Percentiles rank a stretch among this genome's conserved stretches.
Evolutionary conservation across 148 eudicot genomes (phyloP).

Genomic region (Dianthus caryophyllus): DNA sequence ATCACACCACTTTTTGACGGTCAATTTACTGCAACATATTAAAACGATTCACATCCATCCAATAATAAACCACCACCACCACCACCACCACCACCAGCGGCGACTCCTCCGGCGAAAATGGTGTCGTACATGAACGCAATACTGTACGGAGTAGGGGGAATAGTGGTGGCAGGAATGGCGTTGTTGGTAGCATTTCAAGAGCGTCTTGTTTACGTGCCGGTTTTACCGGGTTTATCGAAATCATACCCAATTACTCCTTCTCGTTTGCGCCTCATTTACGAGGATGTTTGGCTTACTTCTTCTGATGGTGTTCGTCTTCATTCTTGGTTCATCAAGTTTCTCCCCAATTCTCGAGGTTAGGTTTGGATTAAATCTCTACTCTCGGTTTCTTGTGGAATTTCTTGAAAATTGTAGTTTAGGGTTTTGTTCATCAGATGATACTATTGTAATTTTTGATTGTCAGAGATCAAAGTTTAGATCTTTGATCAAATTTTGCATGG

Average conservation of each 20-base stretch:
- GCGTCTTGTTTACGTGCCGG: slow-evolving; percentile 86
- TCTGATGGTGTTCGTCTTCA: slow-evolving; percentile 87
- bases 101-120: slow-evolving; percentile 30
- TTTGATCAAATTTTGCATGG: neutral
- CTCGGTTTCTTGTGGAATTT: neutral
- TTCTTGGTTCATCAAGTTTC: slow-evolving; percentile 85
- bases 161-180: slow-evolving; percentile 76
- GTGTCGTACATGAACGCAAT: slow-evolving; percentile 58
- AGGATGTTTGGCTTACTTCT: slow-evolving; percentile 95
- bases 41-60: too few species aligned
- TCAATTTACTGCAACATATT: neutral
- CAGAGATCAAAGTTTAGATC: too few species aligned
- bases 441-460: too few species aligned
- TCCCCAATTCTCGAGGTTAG: slow-evolving; percentile 72
- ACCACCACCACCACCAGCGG: too few species aligned
- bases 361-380: too few species aligned
- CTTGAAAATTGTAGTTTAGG: too few species aligned
- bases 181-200: slow-evolving; percentile 84
- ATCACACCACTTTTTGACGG: neutral
- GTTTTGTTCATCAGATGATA: too few species aligned
- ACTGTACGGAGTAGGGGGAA: slow-evolving; percentile 75
- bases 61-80: too few species aligned
- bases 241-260: slow-evolving; percentile 85
- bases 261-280: slow-evolving; percentile 64
- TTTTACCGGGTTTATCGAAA: slow-evolving; percentile 83